Base-by-base conservation (phyloP, 2,329 filamentous ascomycete species). In the Alternaria ethzedia region DNA sequence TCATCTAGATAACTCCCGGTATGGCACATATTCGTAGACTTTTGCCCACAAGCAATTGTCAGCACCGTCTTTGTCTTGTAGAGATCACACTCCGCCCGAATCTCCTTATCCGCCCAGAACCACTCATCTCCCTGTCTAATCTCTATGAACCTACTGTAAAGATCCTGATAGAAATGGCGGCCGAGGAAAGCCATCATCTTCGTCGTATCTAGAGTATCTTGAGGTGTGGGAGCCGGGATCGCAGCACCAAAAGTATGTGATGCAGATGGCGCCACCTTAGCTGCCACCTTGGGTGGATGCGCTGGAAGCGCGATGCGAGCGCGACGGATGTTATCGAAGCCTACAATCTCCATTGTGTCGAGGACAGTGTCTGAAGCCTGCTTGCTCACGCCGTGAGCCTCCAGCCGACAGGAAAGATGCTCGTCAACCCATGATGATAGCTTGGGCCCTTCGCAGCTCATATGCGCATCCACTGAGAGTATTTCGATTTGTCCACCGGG, bases 331-430 rank as follows among this genome's bases (percentile, higher is more conserved):
- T 73, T 74, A 7, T 74, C 70, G 9, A 75, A 61, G 2, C 71
- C 71, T 17, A 75, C 72, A 23, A 74, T 74, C 50, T 74, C 72
- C 69, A 75, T 73, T 5, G 71, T 75, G 51, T 75, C 71, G 32
- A 75, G 69, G 11, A 75, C 68, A 17, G 67, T 74, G 57, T 75
- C 71, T 13, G 71, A 74, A 5, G 72, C 64, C 20, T 70, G 66
- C 47, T 65, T 72, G 64, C 70, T 72, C 51, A 73, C 54, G 30
- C 62, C 68, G 45, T 70, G 61, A 12, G 67, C 69, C 43, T 75
- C 71, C 4, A 75, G 62, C 28, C 69, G 61, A 54, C 60, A 59
- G 9, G 66, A 67, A n/a, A 75, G 25, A 21, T 72, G 56, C 23
- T 73, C 65, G n/a, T 75, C 69, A 44, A 74, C 71, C 72, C 72